Conservation (phyloP, 768 basidiomycete species). For the Holtermannia corniformis region DNA sequence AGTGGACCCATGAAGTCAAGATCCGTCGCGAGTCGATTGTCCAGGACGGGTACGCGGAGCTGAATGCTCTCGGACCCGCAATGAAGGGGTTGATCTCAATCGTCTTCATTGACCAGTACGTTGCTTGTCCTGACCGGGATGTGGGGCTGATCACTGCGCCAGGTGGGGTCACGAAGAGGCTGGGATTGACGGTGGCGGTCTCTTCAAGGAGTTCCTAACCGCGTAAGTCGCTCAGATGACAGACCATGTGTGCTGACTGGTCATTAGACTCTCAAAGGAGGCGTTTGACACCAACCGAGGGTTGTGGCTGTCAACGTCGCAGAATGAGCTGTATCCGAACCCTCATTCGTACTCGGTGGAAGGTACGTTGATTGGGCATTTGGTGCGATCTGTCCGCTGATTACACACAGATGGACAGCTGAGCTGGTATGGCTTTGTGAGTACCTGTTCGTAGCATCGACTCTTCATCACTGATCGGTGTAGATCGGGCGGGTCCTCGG, state of each 20-base stretch:
- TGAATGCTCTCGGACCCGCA: slow-evolving; percentile 56
- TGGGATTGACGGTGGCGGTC: slow-evolving; percentile 92
- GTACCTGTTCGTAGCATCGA: slow-evolving; percentile 49
- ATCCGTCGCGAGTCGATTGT: slow-evolving; percentile 68
- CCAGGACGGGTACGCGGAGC: slow-evolving; percentile 80
- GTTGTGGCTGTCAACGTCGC: slow-evolving; percentile 80
- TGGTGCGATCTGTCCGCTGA: not conserved
- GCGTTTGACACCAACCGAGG: slow-evolving; percentile 92
- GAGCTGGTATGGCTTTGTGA: slow-evolving; percentile 55
- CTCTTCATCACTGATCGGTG: not conserved
- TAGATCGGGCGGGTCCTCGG: slow-evolving; percentile 80
- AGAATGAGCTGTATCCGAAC: slow-evolving; percentile 91
- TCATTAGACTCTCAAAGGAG: slow-evolving; percentile 66
- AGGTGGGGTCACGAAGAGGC: slow-evolving; percentile 45
- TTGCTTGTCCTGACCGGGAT: not conserved
- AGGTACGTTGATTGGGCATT: slow-evolving; percentile 45
- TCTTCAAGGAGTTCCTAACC: slow-evolving; percentile 97
- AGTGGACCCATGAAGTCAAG: slow-evolving; percentile 44
- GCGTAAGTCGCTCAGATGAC: slow-evolving; percentile 32
- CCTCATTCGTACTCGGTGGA: slow-evolving; percentile 86
- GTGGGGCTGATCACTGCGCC: not conserved
- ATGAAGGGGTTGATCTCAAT: slow-evolving; percentile 79
- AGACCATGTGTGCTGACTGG: not conserved
- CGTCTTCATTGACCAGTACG: slow-evolving; percentile 86
- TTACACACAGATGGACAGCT: slow-evolving; percentile 59